Evolutionary conservation across 2,329 filamentous ascomycete species (phyloP), one percentile per base, ranked within the genome.

Genomic region (Fusarium sulawesiense): DNA sequence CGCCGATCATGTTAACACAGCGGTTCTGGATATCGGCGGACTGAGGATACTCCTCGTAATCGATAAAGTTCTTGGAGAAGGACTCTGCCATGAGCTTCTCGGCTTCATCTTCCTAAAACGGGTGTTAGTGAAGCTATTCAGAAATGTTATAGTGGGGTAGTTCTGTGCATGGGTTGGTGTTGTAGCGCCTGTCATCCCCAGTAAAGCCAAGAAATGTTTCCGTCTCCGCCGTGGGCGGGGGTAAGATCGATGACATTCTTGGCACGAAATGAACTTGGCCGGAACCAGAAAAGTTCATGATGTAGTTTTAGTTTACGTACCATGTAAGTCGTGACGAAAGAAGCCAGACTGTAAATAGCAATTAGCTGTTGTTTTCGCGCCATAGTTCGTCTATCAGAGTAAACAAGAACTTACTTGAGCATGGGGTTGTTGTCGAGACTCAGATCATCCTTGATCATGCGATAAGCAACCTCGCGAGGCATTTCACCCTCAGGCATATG

Each of bases 291-390:
- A 57, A 42, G 41, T 21, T 46, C 34, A 60, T 32, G 53, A 41
- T 40, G 44, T 44, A 30, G 55, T 45, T 42, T 53, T 47, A 20
- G 47, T 18, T 62, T 60, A 73, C 82, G 73, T 84, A 93, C 92
- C 94, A 97, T 98, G 84, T 97, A 98, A 1, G 95, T 98, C 3
- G 94, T 97, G 71, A 97, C 94, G 77, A 98, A 98, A 40, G 91
- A 94, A 30, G 95, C 94, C 75, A 98, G 82, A 80, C 93, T 96
- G 58, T 25, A 42, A 23, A 37, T 18, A 34, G 4, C 13, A 55
- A 56, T 66, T 66, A 55, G 47, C 32, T 46, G 21, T 12, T 55
- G 42, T 29, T 66, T 32, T 42, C 7, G 27, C 21, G 21, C 45
- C 21, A 40, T 30, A 11, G 30, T 32, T 3, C 14, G 30, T 32